Base-by-base conservation (phyloP, 768 basidiomycete species). In the Leccinum ochraceum region DNA sequence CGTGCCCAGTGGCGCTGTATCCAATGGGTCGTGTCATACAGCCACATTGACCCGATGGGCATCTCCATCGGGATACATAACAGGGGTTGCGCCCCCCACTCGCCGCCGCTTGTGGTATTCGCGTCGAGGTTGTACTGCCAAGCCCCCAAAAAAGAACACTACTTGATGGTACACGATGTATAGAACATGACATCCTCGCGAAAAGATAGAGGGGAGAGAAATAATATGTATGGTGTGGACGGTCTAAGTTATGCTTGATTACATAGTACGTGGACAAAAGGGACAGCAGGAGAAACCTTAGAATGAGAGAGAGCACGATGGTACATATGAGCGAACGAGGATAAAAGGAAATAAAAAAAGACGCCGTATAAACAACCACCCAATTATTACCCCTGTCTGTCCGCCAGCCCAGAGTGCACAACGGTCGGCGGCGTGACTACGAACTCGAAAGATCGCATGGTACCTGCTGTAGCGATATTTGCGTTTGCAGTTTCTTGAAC, bases 401-500 rank as follows among this genome's bases (percentile, higher is more conserved):
- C 10, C 10, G 5, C 42, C 42, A 44, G 42, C 42, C 42, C 42
- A 44, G 14, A 36, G 14, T 36, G 34, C 34, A 36, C 34, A 36
- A 36, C n/a, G n/a, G 20, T 16, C 22, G 22, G 34, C 17, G 10
- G 26, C 24, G 9, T 44, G 42, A 54, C 63, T 63, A 69, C 17
- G 61, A 67, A 24, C 60, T 69, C 20, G 59, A 8, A 20, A 6
- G 63, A 51, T 70, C 62, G 17, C 60, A 20, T 36, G 46, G 48
- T 14, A 9, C 13, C 46, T 51, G 66, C 20, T 66, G 64, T 49
- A 49, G 16, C 37, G 50, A 24, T 50, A 63, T 46, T 54, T 63
- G 62, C 51, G 60, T 53, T 13, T 60, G 68, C 53, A 56, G 44
- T 57, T 74, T 74, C 57, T 75, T 69, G 46, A 82, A 75, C 53